A percentile compares a stretch with the other conserved stretches of the same genome.
These are phyloP conservation scores for Leccinum pallidistipes DNA, from an alignment of 1,284 basidiomycete species.

Conservation along the genomic window DNA sequence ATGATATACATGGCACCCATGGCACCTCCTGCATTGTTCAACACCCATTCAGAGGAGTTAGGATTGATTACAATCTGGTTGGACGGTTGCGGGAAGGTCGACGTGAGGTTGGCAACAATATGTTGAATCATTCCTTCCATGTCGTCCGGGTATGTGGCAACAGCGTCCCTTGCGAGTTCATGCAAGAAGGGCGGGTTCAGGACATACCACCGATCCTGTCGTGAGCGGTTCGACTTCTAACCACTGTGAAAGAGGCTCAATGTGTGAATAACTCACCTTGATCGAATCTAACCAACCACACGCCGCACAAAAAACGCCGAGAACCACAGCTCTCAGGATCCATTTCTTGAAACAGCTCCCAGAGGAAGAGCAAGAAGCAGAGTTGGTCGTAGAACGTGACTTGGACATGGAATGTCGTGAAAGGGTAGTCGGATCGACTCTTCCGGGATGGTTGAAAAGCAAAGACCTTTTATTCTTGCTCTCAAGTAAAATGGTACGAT, in stretches of 20 bases:
- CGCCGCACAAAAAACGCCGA: slow-evolving; percentile 42
- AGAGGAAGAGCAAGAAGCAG: not conserved
- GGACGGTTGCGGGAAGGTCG: slow-evolving; percentile 53
- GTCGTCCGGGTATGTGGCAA: slow-evolving; percentile 61
- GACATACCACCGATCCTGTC: slow-evolving; percentile 63
- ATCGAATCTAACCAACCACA: slow-evolving; percentile 57
- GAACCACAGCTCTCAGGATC: slow-evolving; percentile 42
- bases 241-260: not conserved
- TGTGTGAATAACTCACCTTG: slow-evolving; percentile 41
- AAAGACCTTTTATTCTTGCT: not conserved
- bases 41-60: slow-evolving; percentile 84
- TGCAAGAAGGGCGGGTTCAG: slow-evolving; percentile 69
- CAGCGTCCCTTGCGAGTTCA: slow-evolving; percentile 67
- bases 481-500: not conserved
- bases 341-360: slow-evolving; percentile 40
- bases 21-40: slow-evolving; percentile 97
- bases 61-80: slow-evolving; percentile 57
- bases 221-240: not conserved
- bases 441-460: not conserved
- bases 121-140: slow-evolving; percentile 71
- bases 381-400: slow-evolving; percentile 1
- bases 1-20: slow-evolving; percentile 99
- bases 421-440: not conserved
- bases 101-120: slow-evolving; percentile 74
- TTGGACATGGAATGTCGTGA: slow-evolving; percentile 19